Conservation (phyloP, 192 early-diverging fungal species). For the Coemansia asiatica region DNA sequence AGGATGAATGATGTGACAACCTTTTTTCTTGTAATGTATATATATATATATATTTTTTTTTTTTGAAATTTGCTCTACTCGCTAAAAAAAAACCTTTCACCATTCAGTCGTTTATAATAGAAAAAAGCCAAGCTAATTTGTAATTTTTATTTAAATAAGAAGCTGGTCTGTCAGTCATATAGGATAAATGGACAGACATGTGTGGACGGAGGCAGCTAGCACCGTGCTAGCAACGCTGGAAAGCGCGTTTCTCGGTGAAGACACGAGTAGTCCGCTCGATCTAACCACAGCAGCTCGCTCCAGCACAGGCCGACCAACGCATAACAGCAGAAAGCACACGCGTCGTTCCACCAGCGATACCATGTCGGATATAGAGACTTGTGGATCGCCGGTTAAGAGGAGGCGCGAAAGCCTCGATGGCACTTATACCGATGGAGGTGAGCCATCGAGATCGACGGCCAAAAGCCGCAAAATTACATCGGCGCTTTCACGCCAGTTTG, state of each 20-base stretch:
- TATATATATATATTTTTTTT: no score
- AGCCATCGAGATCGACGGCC: conserved; percentile 20
- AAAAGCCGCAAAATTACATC: conserved; percentile 44
- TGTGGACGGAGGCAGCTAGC: conserved; percentile 35
- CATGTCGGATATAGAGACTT: conserved; percentile 42
- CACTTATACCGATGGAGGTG: conserved; percentile 11
- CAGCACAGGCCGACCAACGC: not conserved
- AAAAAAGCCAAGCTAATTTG: not conserved
- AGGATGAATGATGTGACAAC: no score
- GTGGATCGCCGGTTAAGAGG: conserved; percentile 40
- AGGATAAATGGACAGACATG: conserved; percentile 17
- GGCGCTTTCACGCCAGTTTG: conserved; percentile 50
- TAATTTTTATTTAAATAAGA: not conserved
- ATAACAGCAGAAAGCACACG: conserved; percentile 28
- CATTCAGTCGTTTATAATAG: no score
- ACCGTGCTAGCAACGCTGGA: conserved; percentile 40
- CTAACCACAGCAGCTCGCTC: not conserved
- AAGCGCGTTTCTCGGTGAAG: conserved; percentile 40
- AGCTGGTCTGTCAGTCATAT: not conserved
- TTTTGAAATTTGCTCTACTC: no score
- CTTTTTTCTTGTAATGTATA: no score
- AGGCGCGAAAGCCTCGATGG: conserved; percentile 42
- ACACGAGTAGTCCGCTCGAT: conserved; percentile 8
- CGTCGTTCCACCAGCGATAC: conserved; percentile 41
- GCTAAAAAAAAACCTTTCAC: no score